These are phyloP conservation scores for Vigna angularis DNA, from an alignment of 306 rosid species.

Conservation along the genomic window DNA sequence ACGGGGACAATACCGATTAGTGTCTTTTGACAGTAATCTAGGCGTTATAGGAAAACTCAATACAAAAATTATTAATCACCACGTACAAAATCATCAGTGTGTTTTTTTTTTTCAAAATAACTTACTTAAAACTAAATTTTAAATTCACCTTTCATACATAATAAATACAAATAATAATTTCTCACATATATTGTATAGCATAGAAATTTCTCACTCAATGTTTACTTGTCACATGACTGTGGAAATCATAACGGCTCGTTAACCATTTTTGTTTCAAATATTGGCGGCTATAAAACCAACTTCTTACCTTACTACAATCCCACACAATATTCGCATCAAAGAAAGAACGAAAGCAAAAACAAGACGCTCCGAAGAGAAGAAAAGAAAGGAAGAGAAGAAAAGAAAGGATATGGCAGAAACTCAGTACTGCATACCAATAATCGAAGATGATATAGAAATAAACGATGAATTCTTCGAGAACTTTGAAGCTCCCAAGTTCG, in stretches of 20 bases:
- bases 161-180: too few relatives aligned
- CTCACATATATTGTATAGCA: too few relatives aligned
- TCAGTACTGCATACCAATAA: conserved; percentile 40
- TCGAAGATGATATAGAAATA: conserved; percentile 45
- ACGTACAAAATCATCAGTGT: too few relatives aligned
- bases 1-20: too few relatives aligned
- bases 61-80: too few relatives aligned
- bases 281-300: conserved; percentile 13
- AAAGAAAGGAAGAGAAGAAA: too few relatives aligned
- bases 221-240: conserved; percentile 24
- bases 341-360: not conserved
- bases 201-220: too few relatives aligned
- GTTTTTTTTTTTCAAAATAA: too few relatives aligned
- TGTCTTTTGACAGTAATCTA: too few relatives aligned
- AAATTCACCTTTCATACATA: too few relatives aligned
- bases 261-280: conserved; percentile 42
- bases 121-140: too few relatives aligned
- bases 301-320: not conserved
- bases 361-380: conserved; percentile 24
- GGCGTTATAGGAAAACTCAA: too few relatives aligned
- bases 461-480: conserved; percentile 75
- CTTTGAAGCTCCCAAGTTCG: conserved; percentile 93
- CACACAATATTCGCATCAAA: not conserved
- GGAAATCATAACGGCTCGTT: conserved; percentile 75
- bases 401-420: conserved; percentile 48